Conservation (phyloP, 768 basidiomycete species). For the Tricholoma sp. region DNA sequence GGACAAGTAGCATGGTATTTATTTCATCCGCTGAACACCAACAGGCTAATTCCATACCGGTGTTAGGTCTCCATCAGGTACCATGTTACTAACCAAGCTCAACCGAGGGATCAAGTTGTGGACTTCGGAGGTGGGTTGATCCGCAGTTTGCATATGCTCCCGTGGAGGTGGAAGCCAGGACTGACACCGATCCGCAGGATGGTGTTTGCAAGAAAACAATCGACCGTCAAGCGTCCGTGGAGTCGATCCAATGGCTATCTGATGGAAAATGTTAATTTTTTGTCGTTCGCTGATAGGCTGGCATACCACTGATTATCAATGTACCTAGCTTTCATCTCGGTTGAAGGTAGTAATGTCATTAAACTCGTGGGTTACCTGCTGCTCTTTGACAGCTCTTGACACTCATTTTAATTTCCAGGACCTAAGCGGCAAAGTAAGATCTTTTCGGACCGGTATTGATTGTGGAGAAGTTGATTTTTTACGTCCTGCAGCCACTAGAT, state of each 20-base stretch:
- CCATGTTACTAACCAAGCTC: slow-evolving; percentile 59
- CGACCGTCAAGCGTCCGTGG: slow-evolving; percentile 48
- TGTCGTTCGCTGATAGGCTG: neutral
- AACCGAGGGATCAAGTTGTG: slow-evolving; percentile 64
- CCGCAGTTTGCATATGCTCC: neutral
- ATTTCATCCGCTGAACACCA: neutral
- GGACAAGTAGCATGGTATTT: slow-evolving; percentile 70
- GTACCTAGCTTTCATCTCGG: slow-evolving; percentile 58
- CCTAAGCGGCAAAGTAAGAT: slow-evolving; percentile 50
- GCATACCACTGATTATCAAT: neutral
- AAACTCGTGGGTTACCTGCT: slow-evolving; percentile 43
- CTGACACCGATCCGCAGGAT: slow-evolving; percentile 34
- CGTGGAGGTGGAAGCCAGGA: slow-evolving; percentile 1
- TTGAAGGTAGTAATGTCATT: slow-evolving; percentile 57
- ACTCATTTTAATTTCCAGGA: slow-evolving; percentile 32
- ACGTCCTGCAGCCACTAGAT: slow-evolving; percentile 40
- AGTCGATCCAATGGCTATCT: slow-evolving; percentile 67
- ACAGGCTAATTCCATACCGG: neutral
- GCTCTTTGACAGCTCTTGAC: slow-evolving; percentile 3
- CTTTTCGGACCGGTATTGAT: neutral
- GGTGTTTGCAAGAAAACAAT: slow-evolving; percentile 68
- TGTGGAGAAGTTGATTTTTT: neutral
- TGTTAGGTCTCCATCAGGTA: slow-evolving; percentile 59
- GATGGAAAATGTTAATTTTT: slow-evolving; percentile 45
- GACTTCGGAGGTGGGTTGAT: slow-evolving; percentile 51